Evolutionary conservation across 257 asterid species (phyloP).

Genomic region (Voacanga thouarsii): DNA sequence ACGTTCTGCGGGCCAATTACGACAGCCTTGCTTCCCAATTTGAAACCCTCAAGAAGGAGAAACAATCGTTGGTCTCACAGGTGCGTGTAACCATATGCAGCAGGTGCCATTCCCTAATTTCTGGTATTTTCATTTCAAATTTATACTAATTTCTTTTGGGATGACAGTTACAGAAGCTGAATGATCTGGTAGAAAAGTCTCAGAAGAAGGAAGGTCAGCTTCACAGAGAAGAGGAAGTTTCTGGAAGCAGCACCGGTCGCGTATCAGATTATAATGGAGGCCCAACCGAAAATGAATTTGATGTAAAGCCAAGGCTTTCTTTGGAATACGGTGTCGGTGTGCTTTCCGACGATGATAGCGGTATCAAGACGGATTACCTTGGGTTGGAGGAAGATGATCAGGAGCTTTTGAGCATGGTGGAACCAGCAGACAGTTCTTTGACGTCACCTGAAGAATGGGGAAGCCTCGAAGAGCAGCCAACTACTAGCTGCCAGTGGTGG

Average conservation of each 20-base stretch:
- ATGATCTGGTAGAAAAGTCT: constrained; percentile 22
- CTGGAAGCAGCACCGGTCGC: constrained; percentile 13
- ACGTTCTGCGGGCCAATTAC: constrained; percentile 27
- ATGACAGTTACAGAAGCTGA: constrained; percentile 46
- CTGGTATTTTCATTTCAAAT: neutral
- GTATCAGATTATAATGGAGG: constrained; percentile 8
- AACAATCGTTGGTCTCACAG: constrained; percentile 42
- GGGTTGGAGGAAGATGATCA: constrained; percentile 24
- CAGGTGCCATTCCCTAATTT: too few species aligned
- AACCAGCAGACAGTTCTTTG: constrained; percentile 28
- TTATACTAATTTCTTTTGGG: neutral
- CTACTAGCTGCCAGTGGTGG: constrained; percentile 42
- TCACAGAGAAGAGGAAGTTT: constrained; percentile 17
- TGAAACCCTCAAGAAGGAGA: constrained; percentile 39
- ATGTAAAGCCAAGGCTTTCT: constrained; percentile 14
- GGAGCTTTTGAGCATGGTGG: constrained; percentile 27
- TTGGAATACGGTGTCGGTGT: constrained; percentile 19
- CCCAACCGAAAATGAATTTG: neutral
- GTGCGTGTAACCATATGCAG: constrained; percentile 9
- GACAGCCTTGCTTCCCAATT: constrained; percentile 34
- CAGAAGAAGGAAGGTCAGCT: neutral
- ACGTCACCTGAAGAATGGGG: constrained; percentile 44
- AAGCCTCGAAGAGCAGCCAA: constrained; percentile 27
- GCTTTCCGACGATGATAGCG: constrained; percentile 23
- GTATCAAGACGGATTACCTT: constrained; percentile 21